Conservation (phyloP, 805 yeast genomes). For the Alloascoidea africana region DNA sequence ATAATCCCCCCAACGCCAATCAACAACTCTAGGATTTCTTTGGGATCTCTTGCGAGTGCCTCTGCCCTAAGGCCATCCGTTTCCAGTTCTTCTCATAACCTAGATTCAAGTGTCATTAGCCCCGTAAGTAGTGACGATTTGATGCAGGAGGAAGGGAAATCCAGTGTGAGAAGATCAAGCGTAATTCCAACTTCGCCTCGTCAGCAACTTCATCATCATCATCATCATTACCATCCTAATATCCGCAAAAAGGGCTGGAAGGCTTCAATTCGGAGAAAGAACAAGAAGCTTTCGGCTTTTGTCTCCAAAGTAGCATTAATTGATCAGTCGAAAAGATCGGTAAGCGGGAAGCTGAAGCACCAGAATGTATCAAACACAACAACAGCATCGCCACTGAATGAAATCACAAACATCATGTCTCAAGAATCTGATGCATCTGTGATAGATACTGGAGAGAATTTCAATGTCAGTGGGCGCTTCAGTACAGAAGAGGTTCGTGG, state of each 20-base stretch:
- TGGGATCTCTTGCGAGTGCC: too few relatives aligned
- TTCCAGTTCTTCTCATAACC: too few relatives aligned
- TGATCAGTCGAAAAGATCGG: background rate
- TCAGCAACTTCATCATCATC: constrained; percentile 1
- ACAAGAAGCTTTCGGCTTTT: background rate
- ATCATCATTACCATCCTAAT: too few relatives aligned
- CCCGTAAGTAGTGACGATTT: background rate
- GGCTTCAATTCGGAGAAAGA: background rate
- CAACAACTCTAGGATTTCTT: too few relatives aligned
- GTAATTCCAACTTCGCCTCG: too few relatives aligned
- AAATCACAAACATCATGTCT: too few relatives aligned
- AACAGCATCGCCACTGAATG: background rate
- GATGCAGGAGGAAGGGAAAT: background rate
- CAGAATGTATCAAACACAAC: too few relatives aligned
- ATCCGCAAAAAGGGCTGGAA: background rate
- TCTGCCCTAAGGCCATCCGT: too few relatives aligned
- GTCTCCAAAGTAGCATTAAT: background rate
- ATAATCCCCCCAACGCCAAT: constrained; percentile 8
- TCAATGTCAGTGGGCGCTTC: too few relatives aligned
- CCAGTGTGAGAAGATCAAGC: too few relatives aligned
- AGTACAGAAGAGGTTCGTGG: too few relatives aligned
- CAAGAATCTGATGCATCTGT: background rate
- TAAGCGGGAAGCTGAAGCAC: background rate
- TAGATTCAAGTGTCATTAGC: too few relatives aligned
- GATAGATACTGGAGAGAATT: background rate